Evolutionary conservation across 495 filamentous ascomycete species (phyloP).

Genomic region (Parachaetomium inaequale): DNA sequence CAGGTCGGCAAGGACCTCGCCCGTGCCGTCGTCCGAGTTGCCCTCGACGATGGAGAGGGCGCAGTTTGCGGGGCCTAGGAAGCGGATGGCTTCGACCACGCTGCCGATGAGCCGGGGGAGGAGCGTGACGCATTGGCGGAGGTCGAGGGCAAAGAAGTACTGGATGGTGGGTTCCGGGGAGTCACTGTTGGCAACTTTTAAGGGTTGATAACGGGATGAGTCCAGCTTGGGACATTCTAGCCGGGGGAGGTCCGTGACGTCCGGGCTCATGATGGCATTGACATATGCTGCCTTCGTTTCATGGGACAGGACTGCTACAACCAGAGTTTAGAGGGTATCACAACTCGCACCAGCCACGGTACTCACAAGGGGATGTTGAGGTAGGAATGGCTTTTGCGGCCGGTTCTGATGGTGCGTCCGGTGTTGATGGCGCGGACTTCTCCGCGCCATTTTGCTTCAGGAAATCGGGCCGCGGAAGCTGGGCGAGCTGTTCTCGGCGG

Average conservation of each 20-base stretch:
- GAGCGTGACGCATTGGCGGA: slow-evolving; percentile 39
- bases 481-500: neutral
- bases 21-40: slow-evolving; percentile 49
- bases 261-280: slow-evolving; percentile 10
- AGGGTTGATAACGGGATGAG: neutral
- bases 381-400: no score
- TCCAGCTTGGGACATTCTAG: slow-evolving; percentile 10
- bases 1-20: slow-evolving; percentile 42
- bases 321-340: neutral
- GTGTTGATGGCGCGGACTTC: neutral
- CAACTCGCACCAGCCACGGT: neutral
- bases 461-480: neutral
- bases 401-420: no score
- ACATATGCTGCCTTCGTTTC: neutral
- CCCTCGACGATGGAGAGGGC: slow-evolving; percentile 51
- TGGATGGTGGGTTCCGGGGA: slow-evolving; percentile 56
- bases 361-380: slow-evolving; percentile 1
- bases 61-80: slow-evolving; percentile 47
- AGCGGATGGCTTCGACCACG: slow-evolving; percentile 45
- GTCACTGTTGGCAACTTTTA: slow-evolving; percentile 42
- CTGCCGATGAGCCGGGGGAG: slow-evolving; percentile 48
- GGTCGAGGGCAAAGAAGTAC: slow-evolving; percentile 51
- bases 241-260: neutral
- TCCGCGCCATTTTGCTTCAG: neutral
- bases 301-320: neutral